These are phyloP conservation scores for Fusarium sp. DNA, from an alignment of 2,329 filamentous ascomycete species.

Conservation along the genomic window DNA sequence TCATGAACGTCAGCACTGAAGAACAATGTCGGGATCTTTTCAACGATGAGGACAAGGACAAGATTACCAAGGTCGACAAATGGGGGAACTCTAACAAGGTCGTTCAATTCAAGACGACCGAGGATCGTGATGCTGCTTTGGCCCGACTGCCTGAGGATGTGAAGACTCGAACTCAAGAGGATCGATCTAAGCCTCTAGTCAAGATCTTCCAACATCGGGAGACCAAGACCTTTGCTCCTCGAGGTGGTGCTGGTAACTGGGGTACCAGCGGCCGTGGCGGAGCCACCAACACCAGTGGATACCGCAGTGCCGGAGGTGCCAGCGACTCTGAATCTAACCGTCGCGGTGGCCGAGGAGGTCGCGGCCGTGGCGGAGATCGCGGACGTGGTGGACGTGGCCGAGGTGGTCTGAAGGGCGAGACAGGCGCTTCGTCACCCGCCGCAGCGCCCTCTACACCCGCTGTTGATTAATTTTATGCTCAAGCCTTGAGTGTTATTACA, in stretches of 20 bases:
- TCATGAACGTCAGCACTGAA: conserved; percentile 86
- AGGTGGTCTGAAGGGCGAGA: conserved; percentile 71
- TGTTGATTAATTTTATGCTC: conserved; percentile 49
- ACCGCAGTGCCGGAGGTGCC: conserved; percentile 85
- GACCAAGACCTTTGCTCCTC: conserved; percentile 65
- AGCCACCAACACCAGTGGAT: conserved; percentile 73
- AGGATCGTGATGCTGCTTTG: conserved; percentile 85
- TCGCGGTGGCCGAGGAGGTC: conserved; percentile 67
- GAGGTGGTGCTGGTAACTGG: conserved; percentile 76
- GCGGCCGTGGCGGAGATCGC: conserved; percentile 70
- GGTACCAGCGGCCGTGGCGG: conserved; percentile 75
- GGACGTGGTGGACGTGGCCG: conserved; percentile 68
- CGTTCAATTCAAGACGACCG: conserved; percentile 82
- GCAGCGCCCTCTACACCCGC: conserved; percentile 64
- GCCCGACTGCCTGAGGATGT: conserved; percentile 79
- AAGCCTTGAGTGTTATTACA: conserved; percentile 31
- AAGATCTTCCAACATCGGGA: conserved; percentile 84
- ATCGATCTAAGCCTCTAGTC: conserved; percentile 82
- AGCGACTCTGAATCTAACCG: conserved; percentile 73
- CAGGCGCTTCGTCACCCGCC: conserved; percentile 66
- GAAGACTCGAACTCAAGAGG: conserved; percentile 78
- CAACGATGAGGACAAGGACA: conserved; percentile 82
- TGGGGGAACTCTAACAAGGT: conserved; percentile 85
- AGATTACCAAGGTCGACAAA: conserved; percentile 84
- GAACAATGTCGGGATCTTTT: conserved; percentile 88